phyloP scores from a whole-genome alignment of 257 asterid species.

The Rubia yunnanensis region DNA sequence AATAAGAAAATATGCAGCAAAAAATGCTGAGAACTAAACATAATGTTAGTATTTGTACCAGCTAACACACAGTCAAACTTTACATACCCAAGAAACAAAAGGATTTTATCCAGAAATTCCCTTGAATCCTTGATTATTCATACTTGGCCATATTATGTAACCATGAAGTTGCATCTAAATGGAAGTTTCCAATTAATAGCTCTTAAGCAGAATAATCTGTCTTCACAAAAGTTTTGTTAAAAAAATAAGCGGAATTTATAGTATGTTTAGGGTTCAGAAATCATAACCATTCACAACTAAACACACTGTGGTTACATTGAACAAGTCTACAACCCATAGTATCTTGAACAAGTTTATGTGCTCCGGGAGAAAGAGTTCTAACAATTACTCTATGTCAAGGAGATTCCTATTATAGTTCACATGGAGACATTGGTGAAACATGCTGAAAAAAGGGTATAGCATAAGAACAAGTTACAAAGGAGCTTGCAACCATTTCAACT shows the following conservation, averaged over 20 bases:
- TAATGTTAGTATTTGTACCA: background rate
- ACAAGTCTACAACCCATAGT: background rate
- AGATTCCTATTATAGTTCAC: background rate
- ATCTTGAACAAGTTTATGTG: background rate
- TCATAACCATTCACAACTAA: background rate
- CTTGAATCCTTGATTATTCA: background rate
- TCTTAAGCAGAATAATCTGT: background rate
- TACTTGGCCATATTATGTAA: background rate
- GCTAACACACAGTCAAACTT: background rate
- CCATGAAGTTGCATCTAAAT: background rate
- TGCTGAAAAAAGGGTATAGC: background rate
- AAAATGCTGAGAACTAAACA: background rate
- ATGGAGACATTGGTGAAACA: background rate
- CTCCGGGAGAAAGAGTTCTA: background rate
- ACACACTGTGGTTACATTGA: background rate
- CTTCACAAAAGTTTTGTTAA: background rate
- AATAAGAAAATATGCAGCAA: background rate
- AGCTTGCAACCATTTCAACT: background rate
- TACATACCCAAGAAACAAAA: background rate
- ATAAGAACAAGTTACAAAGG: background rate
- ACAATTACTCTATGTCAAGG: constrained; percentile 1
- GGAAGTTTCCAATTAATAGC: background rate
- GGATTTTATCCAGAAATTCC: background rate
- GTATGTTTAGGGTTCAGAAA: background rate
- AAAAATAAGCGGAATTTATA: background rate